phyloP scores from a whole-genome alignment of 305 asterid genomes.

The Solanum hybrid region DNA sequence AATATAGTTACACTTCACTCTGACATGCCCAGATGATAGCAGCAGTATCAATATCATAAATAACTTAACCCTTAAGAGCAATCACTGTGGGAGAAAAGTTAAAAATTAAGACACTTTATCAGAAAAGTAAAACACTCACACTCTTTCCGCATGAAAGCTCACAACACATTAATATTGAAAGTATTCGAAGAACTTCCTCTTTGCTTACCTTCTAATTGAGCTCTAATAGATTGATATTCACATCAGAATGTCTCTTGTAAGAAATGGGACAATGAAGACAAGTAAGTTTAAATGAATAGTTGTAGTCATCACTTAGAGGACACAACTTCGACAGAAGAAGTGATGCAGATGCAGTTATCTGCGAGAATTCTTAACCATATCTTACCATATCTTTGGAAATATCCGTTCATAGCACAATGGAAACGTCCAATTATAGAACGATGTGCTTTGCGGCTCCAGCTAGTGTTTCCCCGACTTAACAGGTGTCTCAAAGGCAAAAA shows the following conservation, averaged over 20 bases:
- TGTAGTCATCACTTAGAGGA: not conserved
- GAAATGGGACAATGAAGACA: not conserved
- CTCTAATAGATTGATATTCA: not conserved
- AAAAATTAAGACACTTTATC: not conserved
- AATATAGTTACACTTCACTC: not conserved
- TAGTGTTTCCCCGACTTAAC: not conserved
- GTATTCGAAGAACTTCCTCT: not conserved
- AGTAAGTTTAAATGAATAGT: not conserved
- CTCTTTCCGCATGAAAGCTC: not conserved
- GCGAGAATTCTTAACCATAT: not conserved
- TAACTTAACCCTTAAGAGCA: not conserved
- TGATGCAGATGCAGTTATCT: not conserved
- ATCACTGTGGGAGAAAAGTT: not conserved
- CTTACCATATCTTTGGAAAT: not conserved
- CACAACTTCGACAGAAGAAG: not conserved
- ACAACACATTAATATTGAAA: not conserved
- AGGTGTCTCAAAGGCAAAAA: not conserved
- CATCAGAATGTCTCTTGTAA: not conserved
- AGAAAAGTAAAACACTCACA: not conserved
- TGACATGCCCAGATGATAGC: not conserved
- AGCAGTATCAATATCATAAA: not conserved
- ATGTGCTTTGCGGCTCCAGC: not conserved
- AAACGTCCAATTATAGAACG: not conserved
- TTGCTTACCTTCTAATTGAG: slow-evolving; percentile 1
- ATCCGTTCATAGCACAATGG: not conserved